Evolutionary conservation across 2,329 filamentous ascomycete genomes (phyloP), one percentile per base, ranked within the genome.

Genomic region (Biscogniauxia marginata): DNA sequence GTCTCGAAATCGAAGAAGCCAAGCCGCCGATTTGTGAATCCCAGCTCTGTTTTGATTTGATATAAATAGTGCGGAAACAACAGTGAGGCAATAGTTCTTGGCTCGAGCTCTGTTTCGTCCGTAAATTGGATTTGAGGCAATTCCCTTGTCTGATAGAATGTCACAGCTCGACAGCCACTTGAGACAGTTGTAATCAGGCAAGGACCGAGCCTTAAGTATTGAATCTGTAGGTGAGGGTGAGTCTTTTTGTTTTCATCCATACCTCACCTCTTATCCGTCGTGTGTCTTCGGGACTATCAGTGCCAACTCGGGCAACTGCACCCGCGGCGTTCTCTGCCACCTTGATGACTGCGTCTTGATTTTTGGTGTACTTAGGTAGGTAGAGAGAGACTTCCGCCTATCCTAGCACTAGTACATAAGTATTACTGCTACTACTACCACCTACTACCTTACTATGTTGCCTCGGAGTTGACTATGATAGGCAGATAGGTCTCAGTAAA

Each of bases 11-110:
- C 16, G 22, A 30, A 30, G 48, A 49, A 30, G 49, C 30, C 49
- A 51, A 44, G 49, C 19, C 16, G 18, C 49, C n/a, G 34, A n/a
- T n/a, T 13, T 7, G 8, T 44, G 25, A 44, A 21, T 30, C 49
- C n/a, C 30, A 44, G 9, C 11, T 43, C 20, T 45, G 49, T 44
- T 45, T 51, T n/a, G 25, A 20, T 30, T 34, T 22, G 18, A 22
- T 46, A 46, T 22, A 46, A 46, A 49, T 49, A 49, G 48, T 30
- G 22, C 48, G 34, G 48, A 49, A 34, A 34, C 48, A 49, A 49
- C 18, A 30, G 49, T 44, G 30, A 51, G 19, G 39, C 49, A 11
- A 19, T 44, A 23, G 45, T 23, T 46, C 45, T 46, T 46, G 45
- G 45, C 45, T 46, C 45, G 45, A 46, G 21, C 18, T 23, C 20